phyloP scores from a whole-genome alignment of 768 basidiomycete genomes.

The Hericium alpestre region DNA sequence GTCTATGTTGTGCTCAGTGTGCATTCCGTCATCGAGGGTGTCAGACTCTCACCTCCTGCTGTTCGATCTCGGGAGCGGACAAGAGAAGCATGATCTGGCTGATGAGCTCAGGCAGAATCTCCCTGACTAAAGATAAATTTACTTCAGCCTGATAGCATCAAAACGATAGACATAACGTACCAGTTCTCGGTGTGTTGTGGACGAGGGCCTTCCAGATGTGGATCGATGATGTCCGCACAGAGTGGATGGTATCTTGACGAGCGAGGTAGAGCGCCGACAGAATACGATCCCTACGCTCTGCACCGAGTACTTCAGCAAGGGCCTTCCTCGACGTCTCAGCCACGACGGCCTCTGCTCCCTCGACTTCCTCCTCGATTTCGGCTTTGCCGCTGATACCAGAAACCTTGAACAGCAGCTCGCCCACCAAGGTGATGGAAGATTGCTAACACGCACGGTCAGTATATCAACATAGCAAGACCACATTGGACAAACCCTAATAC shows the following conservation, averaged over 20 bases:
- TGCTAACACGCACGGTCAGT: slow-evolving; percentile 38
- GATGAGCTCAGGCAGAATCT: slow-evolving; percentile 81
- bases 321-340: slow-evolving; percentile 79
- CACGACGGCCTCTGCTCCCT: slow-evolving; percentile 50
- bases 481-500: slow-evolving; percentile 64
- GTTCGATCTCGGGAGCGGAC: slow-evolving; percentile 71
- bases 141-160: background rate
- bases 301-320: slow-evolving; percentile 78
- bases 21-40: background rate
- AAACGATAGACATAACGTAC: slow-evolving; percentile 28
- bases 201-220: slow-evolving; percentile 99
- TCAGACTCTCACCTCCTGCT: slow-evolving; percentile 61
- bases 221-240: slow-evolving; percentile 83
- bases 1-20: slow-evolving; percentile 37
- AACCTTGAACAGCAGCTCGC: slow-evolving; percentile 92
- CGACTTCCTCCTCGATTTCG: slow-evolving; percentile 72
- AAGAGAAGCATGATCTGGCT: slow-evolving; percentile 68
- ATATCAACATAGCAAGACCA: background rate
- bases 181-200: slow-evolving; percentile 84
- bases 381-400: slow-evolving; percentile 90
- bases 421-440: slow-evolving; percentile 92
- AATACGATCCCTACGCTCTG: slow-evolving; percentile 83
- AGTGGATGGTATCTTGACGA: slow-evolving; percentile 83
- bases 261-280: slow-evolving; percentile 86
- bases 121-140: slow-evolving; percentile 48